Evolutionary conservation across 768 basidiomycete species (phyloP), one percentile per base, ranked within the genome.

Genomic region (Collybia sordida): DNA sequence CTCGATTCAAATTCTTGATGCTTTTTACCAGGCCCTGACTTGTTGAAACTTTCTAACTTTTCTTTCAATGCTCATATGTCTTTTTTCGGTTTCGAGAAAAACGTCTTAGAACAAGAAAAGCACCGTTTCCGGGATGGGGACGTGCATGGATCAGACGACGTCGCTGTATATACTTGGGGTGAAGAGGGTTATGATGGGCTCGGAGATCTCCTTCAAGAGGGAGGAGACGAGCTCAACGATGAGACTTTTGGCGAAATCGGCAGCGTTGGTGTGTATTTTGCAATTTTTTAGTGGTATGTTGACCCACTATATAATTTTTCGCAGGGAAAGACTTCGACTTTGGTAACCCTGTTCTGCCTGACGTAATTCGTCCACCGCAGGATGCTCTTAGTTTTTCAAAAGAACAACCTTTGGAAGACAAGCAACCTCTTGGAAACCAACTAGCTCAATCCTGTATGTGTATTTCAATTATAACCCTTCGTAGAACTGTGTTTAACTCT

Each of bases 251-350:
- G 95, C 24, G 79, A 71, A 35, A 56, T 72, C 43, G 85, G 77
- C 27, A 70, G 63, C 55, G 81, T 96, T 51, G 92, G 94, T 94
- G 64, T 77, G 88, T 70, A 47, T 52, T 35, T 45, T 45, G 19
- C 48, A 31, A 49, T 47, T 44, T 40, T 47, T 45, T 37, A 22
- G 3, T 19, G 25, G 24, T 49, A 49, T 22, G 46, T 56, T 46
- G 31, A 41, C 49, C 49, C 42, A 45, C 24, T 7, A 43, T 42
- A 40, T 49, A 40, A 53, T 52, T 52, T 56, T 56, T 43, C 44
- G 45, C 55, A 94, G 93, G 90, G 65, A 90, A 86, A 64, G 93
- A 96, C 69, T 97, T 96, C 64, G 91, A 96, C 73, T 97, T 95
- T 68, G 73, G 86, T 17, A 77, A 69, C 44, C 75, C 66, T 25